Conservation (phyloP, 306 rosid species). For the Begonia fuchsioides region DNA sequence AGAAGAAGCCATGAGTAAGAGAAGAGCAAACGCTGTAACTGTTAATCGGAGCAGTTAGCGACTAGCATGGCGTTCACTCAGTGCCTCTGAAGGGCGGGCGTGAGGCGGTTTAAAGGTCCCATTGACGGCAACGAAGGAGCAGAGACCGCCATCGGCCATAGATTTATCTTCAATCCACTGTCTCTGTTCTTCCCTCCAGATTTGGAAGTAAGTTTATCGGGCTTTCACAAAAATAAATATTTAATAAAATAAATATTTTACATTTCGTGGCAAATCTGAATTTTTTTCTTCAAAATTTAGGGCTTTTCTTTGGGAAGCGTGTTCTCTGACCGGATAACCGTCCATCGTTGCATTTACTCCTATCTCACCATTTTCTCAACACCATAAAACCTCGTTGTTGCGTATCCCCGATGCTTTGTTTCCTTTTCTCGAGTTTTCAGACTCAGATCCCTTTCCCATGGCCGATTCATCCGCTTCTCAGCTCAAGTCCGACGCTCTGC, state of each 20-base stretch:
- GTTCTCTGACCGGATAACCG: not conserved
- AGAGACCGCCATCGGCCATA: too few relatives aligned
- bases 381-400: too few relatives aligned
- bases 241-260: too few relatives aligned
- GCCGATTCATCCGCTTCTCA: slow-evolving; percentile 19
- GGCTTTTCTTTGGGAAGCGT: too few relatives aligned
- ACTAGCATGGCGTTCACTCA: slow-evolving; percentile 4
- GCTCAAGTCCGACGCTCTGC: slow-evolving; percentile 48
- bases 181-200: not conserved
- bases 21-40: too few relatives aligned
- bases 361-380: too few relatives aligned
- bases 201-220: slow-evolving; percentile 1
- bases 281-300: too few relatives aligned
- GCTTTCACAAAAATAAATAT: too few relatives aligned
- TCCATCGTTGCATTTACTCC: not conserved
- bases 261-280: too few relatives aligned
- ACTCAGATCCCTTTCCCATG: slow-evolving; percentile 11
- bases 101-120: slow-evolving; percentile 9
- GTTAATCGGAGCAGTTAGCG: too few relatives aligned
- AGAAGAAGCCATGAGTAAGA: slow-evolving; percentile 35
- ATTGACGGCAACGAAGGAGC: slow-evolving; percentile 7
- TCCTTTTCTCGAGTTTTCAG: too few relatives aligned
- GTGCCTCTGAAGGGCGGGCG: not conserved
- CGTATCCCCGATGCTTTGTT: too few relatives aligned
- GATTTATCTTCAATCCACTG: slow-evolving; percentile 10